These are phyloP conservation scores for Podospora sp. DNA, from an alignment of 495 filamentous ascomycete genomes.

Conservation along the genomic window DNA sequence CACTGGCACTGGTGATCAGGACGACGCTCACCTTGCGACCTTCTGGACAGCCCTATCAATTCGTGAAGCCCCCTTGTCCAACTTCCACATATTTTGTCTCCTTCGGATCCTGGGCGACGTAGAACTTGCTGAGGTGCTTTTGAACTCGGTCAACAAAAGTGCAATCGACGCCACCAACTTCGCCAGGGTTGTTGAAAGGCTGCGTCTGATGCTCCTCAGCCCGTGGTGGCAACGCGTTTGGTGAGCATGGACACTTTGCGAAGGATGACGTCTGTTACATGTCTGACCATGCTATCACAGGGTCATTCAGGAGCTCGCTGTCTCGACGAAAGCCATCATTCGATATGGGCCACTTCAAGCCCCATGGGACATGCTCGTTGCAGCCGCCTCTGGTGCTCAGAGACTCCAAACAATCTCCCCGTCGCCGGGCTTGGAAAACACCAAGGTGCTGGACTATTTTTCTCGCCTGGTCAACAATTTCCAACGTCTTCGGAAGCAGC, in stretches of 20 bases:
- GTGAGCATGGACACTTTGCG: background rate
- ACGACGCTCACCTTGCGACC: background rate
- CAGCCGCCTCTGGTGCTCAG: background rate
- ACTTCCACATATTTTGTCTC: constrained; percentile 9
- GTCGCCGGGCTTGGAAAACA: background rate
- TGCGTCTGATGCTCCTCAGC: constrained; percentile 10
- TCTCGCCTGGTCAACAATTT: background rate
- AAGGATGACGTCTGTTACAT: background rate
- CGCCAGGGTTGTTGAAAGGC: background rate
- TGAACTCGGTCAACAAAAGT: background rate
- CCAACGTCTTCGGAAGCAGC: background rate
- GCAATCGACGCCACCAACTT: background rate
- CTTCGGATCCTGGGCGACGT: background rate
- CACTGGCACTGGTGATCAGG: background rate
- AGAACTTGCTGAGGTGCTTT: background rate
- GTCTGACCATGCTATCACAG: background rate
- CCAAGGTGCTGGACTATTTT: constrained; percentile 17
- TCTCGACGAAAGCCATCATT: background rate
- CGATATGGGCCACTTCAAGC: constrained; percentile 4
- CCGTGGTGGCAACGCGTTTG: constrained; percentile 19
- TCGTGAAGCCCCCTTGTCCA: background rate
- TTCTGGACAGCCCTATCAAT: background rate
- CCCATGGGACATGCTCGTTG: constrained; percentile 13
- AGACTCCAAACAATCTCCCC: background rate
- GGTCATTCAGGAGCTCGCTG: constrained; percentile 17